Base-by-base conservation (phyloP, 148 eudicot genomes). In the Arbutus unedo region DNA sequence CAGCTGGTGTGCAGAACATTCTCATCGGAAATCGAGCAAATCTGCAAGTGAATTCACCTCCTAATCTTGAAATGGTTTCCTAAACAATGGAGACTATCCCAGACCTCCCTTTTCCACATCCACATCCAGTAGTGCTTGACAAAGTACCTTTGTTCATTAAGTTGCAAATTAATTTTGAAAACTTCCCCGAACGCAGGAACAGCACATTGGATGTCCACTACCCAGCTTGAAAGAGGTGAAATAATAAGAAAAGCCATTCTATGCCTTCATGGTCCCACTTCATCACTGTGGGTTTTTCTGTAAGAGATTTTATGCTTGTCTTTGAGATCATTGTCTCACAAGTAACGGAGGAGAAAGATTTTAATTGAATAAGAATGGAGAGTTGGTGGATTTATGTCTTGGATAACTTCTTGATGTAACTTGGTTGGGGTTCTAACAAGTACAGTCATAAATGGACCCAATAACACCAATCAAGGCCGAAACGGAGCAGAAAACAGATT, bases 61-160 rank as follows among this genome's bases (percentile, higher is more conserved):
- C 70, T 64, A 64, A 64, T 23, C 70, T 66, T 66, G 71, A 66
- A 64, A 64, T 64, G 70, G 70, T 64, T 64, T 64, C 7, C 5
- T 66, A 10, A 66, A 10, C 71, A 66, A 13, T 25, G 71, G 44
- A 23, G 2, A 31, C 71, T 16, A 66, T 31, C 16, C 14, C 18
- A 66, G 6, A 66, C 15, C 41, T 25, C 71, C 71, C 44, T 25
- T 66, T 66, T 66, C 71, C 44, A 66, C 38, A 31, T 31, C 38
- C 38, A 23, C 41, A 21, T 1, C 43, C 44, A 31, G 6, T 31
- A 66, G 70, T 64, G 2, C 71, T 66, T 11, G 11, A 25, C 71
- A 66, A 66, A 66, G 44, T 25, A 41, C 16, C 43, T 31, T 25
- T 25, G 44, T 25, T 23, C 31, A 43, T 16, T 25, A 66, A 43